Conservation (phyloP, 129 eudicot genomes). For the Cynara cardunculus region DNA sequence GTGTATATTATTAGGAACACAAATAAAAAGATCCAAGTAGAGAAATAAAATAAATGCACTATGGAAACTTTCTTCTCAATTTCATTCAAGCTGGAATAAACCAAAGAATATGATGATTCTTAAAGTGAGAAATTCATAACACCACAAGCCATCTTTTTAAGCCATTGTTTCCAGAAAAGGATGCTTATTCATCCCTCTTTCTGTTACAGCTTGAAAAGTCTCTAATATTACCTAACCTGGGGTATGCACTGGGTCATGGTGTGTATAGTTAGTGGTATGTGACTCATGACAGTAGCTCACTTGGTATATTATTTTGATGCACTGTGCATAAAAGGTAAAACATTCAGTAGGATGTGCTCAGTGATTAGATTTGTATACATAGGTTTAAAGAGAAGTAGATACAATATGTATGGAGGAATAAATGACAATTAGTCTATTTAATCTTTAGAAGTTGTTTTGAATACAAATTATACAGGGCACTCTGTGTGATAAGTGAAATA, state of each 20-base stretch:
- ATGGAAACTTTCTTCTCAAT: neutral
- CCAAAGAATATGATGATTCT: neutral
- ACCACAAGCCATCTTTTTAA: neutral
- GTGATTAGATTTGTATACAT: neutral
- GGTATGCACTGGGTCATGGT: no score
- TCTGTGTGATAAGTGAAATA: neutral
- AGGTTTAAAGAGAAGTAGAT: neutral
- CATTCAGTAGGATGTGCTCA: neutral
- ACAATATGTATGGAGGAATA: neutral
- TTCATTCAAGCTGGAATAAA: constrained; percentile 1
- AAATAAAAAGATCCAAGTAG: neutral
- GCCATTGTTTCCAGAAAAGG: neutral
- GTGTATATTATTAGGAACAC: constrained; percentile 2
- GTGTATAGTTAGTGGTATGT: no score
- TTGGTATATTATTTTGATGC: no score
- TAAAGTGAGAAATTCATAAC: neutral
- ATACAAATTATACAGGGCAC: neutral
- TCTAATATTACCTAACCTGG: no score
- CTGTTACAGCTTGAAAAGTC: neutral
- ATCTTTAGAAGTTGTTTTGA: neutral
- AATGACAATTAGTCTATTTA: neutral
- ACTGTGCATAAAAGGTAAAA: no score
- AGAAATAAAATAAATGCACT: neutral
- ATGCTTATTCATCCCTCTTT: neutral
- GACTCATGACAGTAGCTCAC: no score